Evolutionary conservation across 768 basidiomycete genomes (phyloP), one percentile per base, ranked within the genome.

Genomic region (Tubosaeta brunneosetosa): DNA sequence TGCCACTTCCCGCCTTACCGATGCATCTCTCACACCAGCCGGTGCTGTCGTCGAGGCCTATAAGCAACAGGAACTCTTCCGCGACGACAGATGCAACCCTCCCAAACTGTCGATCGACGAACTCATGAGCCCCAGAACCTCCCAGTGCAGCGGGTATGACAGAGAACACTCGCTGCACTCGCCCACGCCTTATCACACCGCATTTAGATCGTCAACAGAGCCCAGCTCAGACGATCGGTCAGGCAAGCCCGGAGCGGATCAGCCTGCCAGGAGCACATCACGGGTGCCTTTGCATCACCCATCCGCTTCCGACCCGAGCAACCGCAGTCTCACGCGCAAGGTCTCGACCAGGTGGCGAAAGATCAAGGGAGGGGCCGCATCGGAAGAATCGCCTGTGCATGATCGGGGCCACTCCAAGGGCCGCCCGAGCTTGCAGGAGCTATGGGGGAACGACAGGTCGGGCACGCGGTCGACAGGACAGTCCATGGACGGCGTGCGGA

Each of bases 171-270:
- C 42, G 43, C 29, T 46, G 5, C 50, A 38, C 8, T 52, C 66
- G 12, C 56, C 61, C 32, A 71, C 67, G 10, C 80, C 81, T n/a
- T 80, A 82, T 47, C 82, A 82, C 57, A 80, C 82, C 4, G 75
- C 83, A 14, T 74, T 82, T 52, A 82, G 82, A 1, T 69, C 73
- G 6, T 63, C 71, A 0, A 70, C 77, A 1, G 80, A 73, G 12
- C 74, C 75, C 0, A 72, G 73, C 10, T 71, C 73, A 0, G 72
- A 73, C 10, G 79, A 79, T 54, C 60, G 48, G 44, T 66, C 36
- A 44, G 33, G 40, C 26, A 47, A 13, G 40, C 17, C 41, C 40
- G 55, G 57, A 45, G 29, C 41, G 22, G 43, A 49, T 32, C 58
- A 54, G 12, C 36, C 8, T 11, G 32, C 46, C 9, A n/a, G 27